Conservation (phyloP, 2,329 filamentous ascomycete genomes). For the Penicillium freii region DNA sequence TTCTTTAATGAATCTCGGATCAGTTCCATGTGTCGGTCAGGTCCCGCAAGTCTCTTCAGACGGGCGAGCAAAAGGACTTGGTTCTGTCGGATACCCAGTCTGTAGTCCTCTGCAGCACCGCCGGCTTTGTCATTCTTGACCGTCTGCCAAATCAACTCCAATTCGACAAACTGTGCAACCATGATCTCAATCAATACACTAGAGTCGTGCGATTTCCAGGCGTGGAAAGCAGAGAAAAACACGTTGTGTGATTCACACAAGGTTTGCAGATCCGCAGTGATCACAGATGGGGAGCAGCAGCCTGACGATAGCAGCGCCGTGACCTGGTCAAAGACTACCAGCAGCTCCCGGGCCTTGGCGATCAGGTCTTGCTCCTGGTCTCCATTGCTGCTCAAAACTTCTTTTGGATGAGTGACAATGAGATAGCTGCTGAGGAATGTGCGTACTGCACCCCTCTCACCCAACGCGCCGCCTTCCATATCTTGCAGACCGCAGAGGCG, state of each 20-base stretch:
- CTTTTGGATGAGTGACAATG: conserved; percentile 59
- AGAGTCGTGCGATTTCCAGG: conserved; percentile 65
- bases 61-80: conserved; percentile 62
- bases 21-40: conserved; percentile 58
- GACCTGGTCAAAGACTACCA: conserved; percentile 56
- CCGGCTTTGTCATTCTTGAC: conserved; percentile 63
- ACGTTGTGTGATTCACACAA: conserved; percentile 58
- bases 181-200: conserved; percentile 63
- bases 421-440: conserved; percentile 65
- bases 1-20: conserved; percentile 62
- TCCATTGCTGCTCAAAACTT: conserved; percentile 60
- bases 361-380: conserved; percentile 63
- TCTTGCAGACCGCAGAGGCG: conserved; percentile 57
- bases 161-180: conserved; percentile 64
- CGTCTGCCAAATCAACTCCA: conserved; percentile 66
- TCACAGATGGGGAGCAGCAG: conserved; percentile 41
- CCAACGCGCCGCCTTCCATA: conserved; percentile 47
- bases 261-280: conserved; percentile 47
- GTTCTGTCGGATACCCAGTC: conserved; percentile 64
- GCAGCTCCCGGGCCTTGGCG: conserved; percentile 58
- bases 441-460: conserved; percentile 53
- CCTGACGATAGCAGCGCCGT: conserved; percentile 50
- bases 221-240: conserved; percentile 62
- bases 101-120: conserved; percentile 62
- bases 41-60: conserved; percentile 61